These are phyloP conservation scores for Neopestalotiopsis rosae DNA, from an alignment of 2,329 filamentous ascomycete genomes.

Conservation along the genomic window DNA sequence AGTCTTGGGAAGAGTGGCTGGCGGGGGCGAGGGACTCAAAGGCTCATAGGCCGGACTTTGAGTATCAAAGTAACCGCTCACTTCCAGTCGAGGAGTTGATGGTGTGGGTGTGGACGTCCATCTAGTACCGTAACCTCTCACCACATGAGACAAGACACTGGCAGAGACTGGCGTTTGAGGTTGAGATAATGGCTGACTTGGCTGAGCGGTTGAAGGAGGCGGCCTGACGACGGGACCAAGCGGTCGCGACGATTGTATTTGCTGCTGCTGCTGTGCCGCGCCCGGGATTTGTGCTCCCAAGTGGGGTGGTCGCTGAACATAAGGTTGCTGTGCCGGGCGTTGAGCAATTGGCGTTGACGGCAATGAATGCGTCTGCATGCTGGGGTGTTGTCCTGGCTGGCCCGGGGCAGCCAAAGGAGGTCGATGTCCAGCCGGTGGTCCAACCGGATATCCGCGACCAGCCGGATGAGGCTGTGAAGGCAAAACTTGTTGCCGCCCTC, in stretches of 20 bases:
- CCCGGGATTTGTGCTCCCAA: slow-evolving; percentile 29
- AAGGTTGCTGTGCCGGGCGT: slow-evolving; percentile 14
- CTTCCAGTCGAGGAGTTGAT: slow-evolving; percentile 55
- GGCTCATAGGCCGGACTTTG: slow-evolving; percentile 63
- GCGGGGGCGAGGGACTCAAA: slow-evolving; percentile 57
- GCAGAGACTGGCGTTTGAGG: slow-evolving; percentile 29
- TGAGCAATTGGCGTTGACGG: slow-evolving; percentile 15
- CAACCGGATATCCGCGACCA: slow-evolving; percentile 7
- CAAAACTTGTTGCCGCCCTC: slow-evolving; percentile 19
- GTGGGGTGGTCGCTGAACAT: slow-evolving; percentile 22
- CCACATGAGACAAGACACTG: slow-evolving; percentile 31
- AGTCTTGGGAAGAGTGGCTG: slow-evolving; percentile 42
- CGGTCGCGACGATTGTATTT: slow-evolving; percentile 23
- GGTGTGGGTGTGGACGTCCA: slow-evolving; percentile 64
- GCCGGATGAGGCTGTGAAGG: slow-evolving; percentile 12
- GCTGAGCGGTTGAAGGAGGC: slow-evolving; percentile 25
- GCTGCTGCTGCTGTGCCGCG: slow-evolving; percentile 19
- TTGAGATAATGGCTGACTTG: slow-evolving; percentile 25
- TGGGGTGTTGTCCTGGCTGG: slow-evolving; percentile 10
- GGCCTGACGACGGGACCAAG: slow-evolving; percentile 28
- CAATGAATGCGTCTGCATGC: slow-evolving; percentile 19
- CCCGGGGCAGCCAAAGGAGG: slow-evolving; percentile 10
- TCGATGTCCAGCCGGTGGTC: slow-evolving; percentile 13
- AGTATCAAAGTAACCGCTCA: slow-evolving; percentile 42
- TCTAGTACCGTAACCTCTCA: slow-evolving; percentile 55